Conservation (phyloP, 129 eudicot genomes). For the Lactuca saligna region DNA sequence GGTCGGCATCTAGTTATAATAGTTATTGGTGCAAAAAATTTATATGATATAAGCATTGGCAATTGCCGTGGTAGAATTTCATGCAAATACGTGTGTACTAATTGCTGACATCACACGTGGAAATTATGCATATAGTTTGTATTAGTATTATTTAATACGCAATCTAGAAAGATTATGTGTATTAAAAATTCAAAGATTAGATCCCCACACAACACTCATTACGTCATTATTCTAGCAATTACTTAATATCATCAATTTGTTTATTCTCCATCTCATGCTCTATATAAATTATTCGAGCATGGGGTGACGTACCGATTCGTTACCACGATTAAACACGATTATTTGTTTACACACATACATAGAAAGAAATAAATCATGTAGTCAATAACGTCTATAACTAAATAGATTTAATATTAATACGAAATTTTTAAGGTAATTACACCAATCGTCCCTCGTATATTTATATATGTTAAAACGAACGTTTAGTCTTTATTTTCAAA, state of each 20-base stretch:
- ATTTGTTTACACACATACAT: too few relatives aligned
- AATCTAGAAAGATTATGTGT: constrained; percentile 20
- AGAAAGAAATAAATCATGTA: too few relatives aligned
- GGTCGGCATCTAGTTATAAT: background rate
- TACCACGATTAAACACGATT: too few relatives aligned
- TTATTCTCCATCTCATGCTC: background rate
- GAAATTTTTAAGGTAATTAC: too few relatives aligned
- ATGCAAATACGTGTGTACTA: constrained; percentile 31
- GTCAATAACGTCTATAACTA: too few relatives aligned
- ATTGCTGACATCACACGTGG: constrained; percentile 34
- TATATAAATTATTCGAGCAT: background rate
- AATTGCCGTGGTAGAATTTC: constrained; percentile 25
- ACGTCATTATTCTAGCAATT: constrained; percentile 23
- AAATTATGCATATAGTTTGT: constrained; percentile 28
- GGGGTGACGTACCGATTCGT: background rate
- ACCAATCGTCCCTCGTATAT: too few relatives aligned
- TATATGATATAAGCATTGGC: background rate
- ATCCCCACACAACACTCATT: constrained; percentile 22
- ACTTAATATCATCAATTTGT: constrained; percentile 2
- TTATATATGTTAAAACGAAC: too few relatives aligned
- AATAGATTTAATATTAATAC: too few relatives aligned
- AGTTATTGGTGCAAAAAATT: background rate
- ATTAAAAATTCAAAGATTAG: constrained; percentile 1
- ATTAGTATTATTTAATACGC: constrained; percentile 19
- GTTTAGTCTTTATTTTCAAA: too few relatives aligned